A percentile compares a stretch with the other conserved stretches of the same genome.
phyloP scores from a whole-genome alignment of 2,329 filamentous ascomycete species.

The Pyricularia sp. region DNA sequence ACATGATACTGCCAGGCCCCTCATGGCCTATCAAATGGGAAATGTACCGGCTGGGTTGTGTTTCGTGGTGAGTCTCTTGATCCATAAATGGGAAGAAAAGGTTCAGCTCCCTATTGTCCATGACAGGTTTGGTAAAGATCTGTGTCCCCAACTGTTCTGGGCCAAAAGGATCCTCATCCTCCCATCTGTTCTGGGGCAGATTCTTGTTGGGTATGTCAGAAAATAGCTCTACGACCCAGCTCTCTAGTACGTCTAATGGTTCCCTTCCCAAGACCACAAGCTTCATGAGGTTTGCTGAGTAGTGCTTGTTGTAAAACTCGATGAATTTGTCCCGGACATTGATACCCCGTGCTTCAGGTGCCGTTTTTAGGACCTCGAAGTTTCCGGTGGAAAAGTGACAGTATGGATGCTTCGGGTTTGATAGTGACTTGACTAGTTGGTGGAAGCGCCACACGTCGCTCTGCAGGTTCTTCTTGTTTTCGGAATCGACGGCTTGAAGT shows the following conservation, averaged over 20 bases:
- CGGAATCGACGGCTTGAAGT: constrained; percentile 78
- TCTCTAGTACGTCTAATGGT: constrained; percentile 65
- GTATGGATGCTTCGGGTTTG: constrained; percentile 77
- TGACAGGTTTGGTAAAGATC: constrained; percentile 80
- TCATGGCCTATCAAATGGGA: constrained; percentile 86
- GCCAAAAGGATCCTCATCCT: constrained; percentile 35
- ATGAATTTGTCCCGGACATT: constrained; percentile 87
- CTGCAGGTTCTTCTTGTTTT: constrained; percentile 96
- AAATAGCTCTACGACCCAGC: constrained; percentile 77
- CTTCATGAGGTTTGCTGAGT: constrained; percentile 91
- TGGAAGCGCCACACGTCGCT: constrained; percentile 78
- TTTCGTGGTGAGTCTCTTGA: constrained; percentile 66
- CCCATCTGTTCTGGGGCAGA: constrained; percentile 47
- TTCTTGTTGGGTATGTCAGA: constrained; percentile 71
- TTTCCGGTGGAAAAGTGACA: constrained; percentile 89
- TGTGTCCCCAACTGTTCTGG: constrained; percentile 46
- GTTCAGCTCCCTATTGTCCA: constrained; percentile 70
- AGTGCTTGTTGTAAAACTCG: constrained; percentile 77
- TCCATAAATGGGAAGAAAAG: constrained; percentile 77
- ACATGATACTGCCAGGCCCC: constrained; percentile 81
- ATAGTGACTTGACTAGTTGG: constrained; percentile 78
- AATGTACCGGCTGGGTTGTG: constrained; percentile 74
- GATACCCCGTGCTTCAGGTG: constrained; percentile 64
- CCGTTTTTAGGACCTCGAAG: constrained; percentile 70
- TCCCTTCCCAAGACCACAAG: constrained; percentile 76